Evolutionary conservation across 768 basidiomycete species (phyloP).

Genomic region (Lentinula sp.): DNA sequence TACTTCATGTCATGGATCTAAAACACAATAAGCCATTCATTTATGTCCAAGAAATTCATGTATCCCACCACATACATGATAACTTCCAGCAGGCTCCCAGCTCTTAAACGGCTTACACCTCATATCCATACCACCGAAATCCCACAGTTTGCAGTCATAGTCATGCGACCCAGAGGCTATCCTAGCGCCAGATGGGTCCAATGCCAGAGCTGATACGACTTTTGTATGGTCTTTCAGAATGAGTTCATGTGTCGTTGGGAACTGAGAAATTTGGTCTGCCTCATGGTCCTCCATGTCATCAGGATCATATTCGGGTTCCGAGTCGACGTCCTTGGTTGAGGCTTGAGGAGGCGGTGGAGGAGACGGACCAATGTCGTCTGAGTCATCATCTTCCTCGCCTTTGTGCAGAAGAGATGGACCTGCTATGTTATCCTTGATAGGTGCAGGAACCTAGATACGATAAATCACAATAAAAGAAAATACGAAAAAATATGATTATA

Average conservation of each 20-base stretch:
- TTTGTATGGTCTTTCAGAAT: constrained; percentile 93
- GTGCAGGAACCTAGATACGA: background rate
- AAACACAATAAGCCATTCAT: background rate
- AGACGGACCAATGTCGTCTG: constrained; percentile 5
- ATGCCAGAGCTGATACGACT: constrained; percentile 85
- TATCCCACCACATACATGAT: constrained; percentile 53
- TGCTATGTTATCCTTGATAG: constrained; percentile 9
- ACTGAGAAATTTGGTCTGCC: constrained; percentile 50
- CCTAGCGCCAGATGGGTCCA: constrained; percentile 93
- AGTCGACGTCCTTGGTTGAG: constrained; percentile 15
- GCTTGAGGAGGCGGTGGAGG: constrained; percentile 10
- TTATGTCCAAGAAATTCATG: background rate
- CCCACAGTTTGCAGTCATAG: constrained; percentile 98
- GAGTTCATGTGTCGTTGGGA: constrained; percentile 90
- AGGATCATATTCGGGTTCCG: constrained; percentile 56
- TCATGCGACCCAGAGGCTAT: constrained; percentile 91
- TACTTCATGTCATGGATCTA: constrained; percentile 91
- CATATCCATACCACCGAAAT: constrained; percentile 96
- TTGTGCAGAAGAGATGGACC: constrained; percentile 15
- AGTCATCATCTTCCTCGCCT: constrained; percentile 1
- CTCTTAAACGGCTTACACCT: constrained; percentile 91
- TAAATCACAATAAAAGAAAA: background rate
- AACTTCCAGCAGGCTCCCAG: constrained; percentile 92
- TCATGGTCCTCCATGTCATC: constrained; percentile 39
- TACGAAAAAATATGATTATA: constrained; percentile 9